phyloP scores from a whole-genome alignment of 495 filamentous ascomycete species.

The Haplographium delicatum region DNA sequence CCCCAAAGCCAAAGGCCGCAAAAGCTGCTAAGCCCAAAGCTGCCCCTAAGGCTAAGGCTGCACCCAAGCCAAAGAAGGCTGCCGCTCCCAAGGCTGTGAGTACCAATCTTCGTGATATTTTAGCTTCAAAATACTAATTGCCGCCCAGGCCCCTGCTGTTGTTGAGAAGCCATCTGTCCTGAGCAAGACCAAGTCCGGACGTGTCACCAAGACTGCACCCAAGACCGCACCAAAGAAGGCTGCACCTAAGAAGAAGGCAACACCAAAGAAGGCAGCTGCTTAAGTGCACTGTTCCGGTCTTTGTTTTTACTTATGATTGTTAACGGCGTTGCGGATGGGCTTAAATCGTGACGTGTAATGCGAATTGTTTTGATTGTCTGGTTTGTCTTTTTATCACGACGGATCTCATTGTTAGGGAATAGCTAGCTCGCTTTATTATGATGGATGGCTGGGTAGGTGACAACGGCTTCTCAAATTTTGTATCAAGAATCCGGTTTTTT shows the following conservation, averaged over 20 bases:
- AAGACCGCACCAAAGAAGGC: conserved; percentile 50
- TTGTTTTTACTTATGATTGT: not conserved
- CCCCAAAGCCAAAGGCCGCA: conserved; percentile 34
- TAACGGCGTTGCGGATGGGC: not conserved
- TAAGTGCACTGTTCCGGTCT: not conserved
- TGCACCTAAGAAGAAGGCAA: conserved; percentile 38
- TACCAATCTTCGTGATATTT: not conserved
- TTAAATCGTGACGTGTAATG: not conserved
- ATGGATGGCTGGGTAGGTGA: not conserved
- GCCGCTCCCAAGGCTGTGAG: conserved; percentile 20
- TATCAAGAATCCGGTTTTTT: no score
- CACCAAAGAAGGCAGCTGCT: conserved; percentile 45
- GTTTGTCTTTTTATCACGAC: not conserved
- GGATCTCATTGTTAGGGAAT: not conserved
- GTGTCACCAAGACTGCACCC: conserved; percentile 66
- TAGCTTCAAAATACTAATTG: conserved; percentile 22
- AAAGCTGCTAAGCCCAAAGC: conserved; percentile 60
- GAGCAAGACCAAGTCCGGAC: conserved; percentile 75
- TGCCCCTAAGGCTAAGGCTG: conserved; percentile 55
- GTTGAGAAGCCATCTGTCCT: conserved; percentile 61
- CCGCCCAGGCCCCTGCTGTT: conserved; percentile 46
- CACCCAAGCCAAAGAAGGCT: conserved; percentile 25
- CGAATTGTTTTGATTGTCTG: not conserved
- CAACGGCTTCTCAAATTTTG: no score
- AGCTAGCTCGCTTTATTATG: not conserved